These are phyloP conservation scores for Nigrograna mackinnonii DNA, from an alignment of 2,329 filamentous ascomycete species.

Conservation along the genomic window DNA sequence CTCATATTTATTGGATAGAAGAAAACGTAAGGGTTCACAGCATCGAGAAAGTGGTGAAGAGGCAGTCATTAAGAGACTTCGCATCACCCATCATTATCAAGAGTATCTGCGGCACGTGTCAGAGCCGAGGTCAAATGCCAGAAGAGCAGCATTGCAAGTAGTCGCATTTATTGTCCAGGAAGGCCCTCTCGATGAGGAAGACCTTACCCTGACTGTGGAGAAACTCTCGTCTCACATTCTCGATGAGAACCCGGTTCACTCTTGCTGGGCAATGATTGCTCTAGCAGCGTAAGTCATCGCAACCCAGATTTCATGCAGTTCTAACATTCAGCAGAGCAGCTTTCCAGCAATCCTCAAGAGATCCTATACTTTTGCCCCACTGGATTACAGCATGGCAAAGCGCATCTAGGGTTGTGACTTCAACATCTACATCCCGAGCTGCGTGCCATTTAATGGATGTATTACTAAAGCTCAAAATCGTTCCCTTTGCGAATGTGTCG, in stretches of 20 bases:
- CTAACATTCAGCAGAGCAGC: conserved; percentile 25
- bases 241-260: conserved; percentile 65
- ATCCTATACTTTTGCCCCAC: conserved; percentile 41
- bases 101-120: conserved; percentile 44
- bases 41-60: conserved; percentile 23
- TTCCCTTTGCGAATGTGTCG: conserved; percentile 68
- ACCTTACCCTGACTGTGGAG: conserved; percentile 60
- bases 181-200: conserved; percentile 48
- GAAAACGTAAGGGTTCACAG: conserved; percentile 16
- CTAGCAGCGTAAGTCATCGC: conserved; percentile 68
- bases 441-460: conserved; percentile 74
- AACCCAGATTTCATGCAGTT: too few relatives aligned
- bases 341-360: conserved; percentile 27
- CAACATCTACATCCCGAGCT: conserved; percentile 72
- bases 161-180: conserved; percentile 53
- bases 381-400: conserved; percentile 82
- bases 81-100: conserved; percentile 40
- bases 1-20: conserved; percentile 36
- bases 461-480: conserved; percentile 67
- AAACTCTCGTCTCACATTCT: conserved; percentile 63
- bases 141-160: conserved; percentile 58
- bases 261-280: conserved; percentile 85
- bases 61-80: conserved; percentile 39
- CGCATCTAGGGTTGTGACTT: conserved; percentile 70
- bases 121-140: conserved; percentile 38